These are phyloP conservation scores for Podila horticola DNA, from an alignment of 192 early-diverging fungal genomes.

Conservation along the genomic window DNA sequence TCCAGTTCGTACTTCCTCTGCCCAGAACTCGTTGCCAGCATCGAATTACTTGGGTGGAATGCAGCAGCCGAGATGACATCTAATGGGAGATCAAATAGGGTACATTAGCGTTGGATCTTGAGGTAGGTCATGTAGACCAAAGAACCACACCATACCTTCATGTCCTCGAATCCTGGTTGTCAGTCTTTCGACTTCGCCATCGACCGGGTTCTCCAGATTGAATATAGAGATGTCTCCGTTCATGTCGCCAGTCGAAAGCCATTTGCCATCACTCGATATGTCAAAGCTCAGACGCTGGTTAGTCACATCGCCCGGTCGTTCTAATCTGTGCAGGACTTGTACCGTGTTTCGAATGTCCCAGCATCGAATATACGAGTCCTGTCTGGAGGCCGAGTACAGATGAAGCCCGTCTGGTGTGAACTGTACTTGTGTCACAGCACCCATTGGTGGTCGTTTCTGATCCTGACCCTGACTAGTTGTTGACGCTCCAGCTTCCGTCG, in stretches of 20 bases:
- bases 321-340: slow-evolving; percentile 61
- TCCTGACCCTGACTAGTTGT: not conserved
- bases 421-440: slow-evolving; percentile 55
- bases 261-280: slow-evolving; percentile 68
- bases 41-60: slow-evolving; percentile 73
- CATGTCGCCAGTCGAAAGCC: slow-evolving; percentile 69
- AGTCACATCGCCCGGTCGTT: slow-evolving; percentile 62
- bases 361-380: slow-evolving; percentile 65
- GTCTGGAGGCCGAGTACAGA: slow-evolving; percentile 77
- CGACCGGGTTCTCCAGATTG: slow-evolving; percentile 33
- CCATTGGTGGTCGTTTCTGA: slow-evolving; percentile 11
- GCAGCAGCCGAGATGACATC: slow-evolving; percentile 68
- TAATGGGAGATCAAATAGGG: not conserved
- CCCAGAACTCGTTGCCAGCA: slow-evolving; percentile 78
- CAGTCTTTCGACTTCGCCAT: slow-evolving; percentile 17
- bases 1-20: slow-evolving; percentile 67
- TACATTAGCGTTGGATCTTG: not conserved
- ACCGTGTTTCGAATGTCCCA: slow-evolving; percentile 88
- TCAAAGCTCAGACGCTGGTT: slow-evolving; percentile 82
- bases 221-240: slow-evolving; percentile 56
- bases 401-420: slow-evolving; percentile 74
- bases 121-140: not conserved
- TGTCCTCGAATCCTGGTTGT: slow-evolving; percentile 20
- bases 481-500: not conserved
- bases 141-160: slow-evolving; percentile 7